phyloP scores from a whole-genome alignment of 2,329 filamentous ascomycete genomes.

The Neofusicoccum cordaticola region DNA sequence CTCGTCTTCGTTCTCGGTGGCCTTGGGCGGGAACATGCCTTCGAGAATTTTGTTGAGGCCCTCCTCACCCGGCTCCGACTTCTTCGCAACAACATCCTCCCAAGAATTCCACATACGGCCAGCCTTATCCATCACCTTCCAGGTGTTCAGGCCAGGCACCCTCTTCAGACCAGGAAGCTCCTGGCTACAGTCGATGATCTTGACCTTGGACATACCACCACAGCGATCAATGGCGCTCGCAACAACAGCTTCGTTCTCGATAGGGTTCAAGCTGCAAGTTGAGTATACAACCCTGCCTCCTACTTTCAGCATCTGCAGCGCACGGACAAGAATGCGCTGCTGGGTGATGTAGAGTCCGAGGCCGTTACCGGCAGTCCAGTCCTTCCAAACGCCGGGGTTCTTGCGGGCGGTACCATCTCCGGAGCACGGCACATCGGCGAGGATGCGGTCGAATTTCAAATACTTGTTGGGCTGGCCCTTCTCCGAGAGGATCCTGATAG shows the following conservation, averaged over 20 bases:
- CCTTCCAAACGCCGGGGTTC: conserved; percentile 90
- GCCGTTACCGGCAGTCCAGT: conserved; percentile 86
- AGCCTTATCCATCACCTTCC: conserved; percentile 89
- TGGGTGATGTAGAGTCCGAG: conserved; percentile 86
- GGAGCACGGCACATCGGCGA: conserved; percentile 95
- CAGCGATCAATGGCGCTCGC: conserved; percentile 85
- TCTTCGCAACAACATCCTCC: conserved; percentile 73
- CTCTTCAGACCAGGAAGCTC: conserved; percentile 75
- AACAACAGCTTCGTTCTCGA: conserved; percentile 94
- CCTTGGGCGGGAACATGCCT: conserved; percentile 76
- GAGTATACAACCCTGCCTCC: conserved; percentile 95
- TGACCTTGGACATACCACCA: conserved; percentile 76
- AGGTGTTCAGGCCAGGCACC: conserved; percentile 70
- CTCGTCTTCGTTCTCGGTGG: conserved; percentile 50
- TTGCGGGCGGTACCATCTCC: conserved; percentile 93
- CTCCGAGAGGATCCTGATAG: conserved; percentile 73
- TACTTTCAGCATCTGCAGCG: conserved; percentile 92
- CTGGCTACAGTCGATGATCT: conserved; percentile 78
- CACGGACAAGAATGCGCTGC: conserved; percentile 82
- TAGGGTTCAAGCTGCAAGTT: conserved; percentile 97
- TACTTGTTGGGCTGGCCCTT: conserved; percentile 62
- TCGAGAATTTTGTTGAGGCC: conserved; percentile 68
- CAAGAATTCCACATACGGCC: conserved; percentile 76
- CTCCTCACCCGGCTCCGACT: conserved; percentile 46
- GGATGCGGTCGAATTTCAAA: conserved; percentile 93